Evolutionary conservation across 2,329 filamentous ascomycete species (phyloP).

Genomic region (Emergomyces africanus): DNA sequence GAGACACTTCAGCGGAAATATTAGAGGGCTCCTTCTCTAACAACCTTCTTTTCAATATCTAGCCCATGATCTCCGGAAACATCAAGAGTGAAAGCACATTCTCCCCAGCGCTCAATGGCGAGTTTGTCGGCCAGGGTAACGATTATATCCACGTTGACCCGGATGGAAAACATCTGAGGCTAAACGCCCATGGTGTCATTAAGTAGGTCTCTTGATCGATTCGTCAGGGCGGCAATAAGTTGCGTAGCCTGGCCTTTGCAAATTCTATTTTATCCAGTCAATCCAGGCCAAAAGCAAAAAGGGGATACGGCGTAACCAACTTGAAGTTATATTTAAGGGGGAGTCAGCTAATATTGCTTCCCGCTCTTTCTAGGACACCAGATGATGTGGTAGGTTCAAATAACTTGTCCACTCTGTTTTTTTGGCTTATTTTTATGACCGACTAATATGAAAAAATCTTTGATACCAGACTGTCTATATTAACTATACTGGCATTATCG

Average conservation of each 20-base stretch:
- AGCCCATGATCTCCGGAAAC: slow-evolving; percentile 28
- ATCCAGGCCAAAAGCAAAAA: neutral
- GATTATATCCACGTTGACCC: slow-evolving; percentile 33
- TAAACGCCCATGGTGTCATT: slow-evolving; percentile 29
- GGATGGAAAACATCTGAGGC: slow-evolving; percentile 25
- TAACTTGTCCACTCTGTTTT: neutral
- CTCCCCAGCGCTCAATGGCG: slow-evolving; percentile 24
- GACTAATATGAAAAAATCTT: slow-evolving; percentile 3
- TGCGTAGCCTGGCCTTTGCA: neutral
- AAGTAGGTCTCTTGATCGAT: slow-evolving; percentile 19
- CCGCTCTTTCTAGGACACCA: slow-evolving; percentile 16
- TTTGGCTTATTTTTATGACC: neutral
- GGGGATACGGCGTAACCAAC: neutral
- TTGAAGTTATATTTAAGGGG: no score
- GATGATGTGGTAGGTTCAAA: slow-evolving; percentile 19
- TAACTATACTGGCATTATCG: slow-evolving; percentile 30
- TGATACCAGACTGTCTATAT: slow-evolving; percentile 19
- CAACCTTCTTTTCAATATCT: neutral
- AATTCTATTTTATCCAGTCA: neutral
- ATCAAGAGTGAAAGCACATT: slow-evolving; percentile 25
- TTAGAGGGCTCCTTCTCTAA: neutral
- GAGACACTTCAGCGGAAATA: neutral
- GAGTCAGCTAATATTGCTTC: neutral
- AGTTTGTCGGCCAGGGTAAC: slow-evolving; percentile 25
- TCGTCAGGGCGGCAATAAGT: neutral